These are phyloP conservation scores for Rosellinia necatrix DNA, from an alignment of 2,329 filamentous ascomycete genomes.

Conservation along the genomic window DNA sequence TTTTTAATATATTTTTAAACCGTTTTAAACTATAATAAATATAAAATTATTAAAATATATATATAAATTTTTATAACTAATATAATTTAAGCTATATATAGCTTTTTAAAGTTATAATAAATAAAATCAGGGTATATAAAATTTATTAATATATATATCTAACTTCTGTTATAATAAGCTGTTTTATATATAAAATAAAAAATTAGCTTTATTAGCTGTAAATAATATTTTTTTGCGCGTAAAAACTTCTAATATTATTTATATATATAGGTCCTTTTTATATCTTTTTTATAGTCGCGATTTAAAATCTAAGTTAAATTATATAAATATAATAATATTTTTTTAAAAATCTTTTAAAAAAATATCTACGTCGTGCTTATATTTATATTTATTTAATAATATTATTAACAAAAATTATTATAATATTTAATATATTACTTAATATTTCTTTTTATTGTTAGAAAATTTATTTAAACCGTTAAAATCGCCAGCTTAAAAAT, in stretches of 20 bases:
- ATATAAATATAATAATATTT: neutral
- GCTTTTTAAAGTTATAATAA: neutral
- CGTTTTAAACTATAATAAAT: neutral
- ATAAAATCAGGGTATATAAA: neutral
- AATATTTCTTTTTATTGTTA: neutral
- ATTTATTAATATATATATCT: neutral
- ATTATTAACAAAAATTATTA: too few relatives aligned
- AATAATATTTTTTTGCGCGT: neutral
- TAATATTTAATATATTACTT: neutral
- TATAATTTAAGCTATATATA: neutral
- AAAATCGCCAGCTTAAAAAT: neutral
- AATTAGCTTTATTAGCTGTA: neutral
- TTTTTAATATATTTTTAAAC: neutral
- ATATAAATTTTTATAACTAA: neutral
- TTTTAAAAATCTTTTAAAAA: too few relatives aligned
- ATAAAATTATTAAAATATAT: neutral
- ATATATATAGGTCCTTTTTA: neutral
- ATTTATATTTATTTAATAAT: too few relatives aligned
- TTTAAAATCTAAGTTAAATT: neutral
- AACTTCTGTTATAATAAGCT: neutral
- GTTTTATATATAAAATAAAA: neutral
- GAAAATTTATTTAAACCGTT: neutral
- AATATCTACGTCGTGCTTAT: too few relatives aligned
- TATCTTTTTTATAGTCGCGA: neutral
- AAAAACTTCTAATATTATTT: neutral